Base-by-base conservation (phyloP, 2,329 filamentous ascomycete species). In the Fusarium algeriense region DNA sequence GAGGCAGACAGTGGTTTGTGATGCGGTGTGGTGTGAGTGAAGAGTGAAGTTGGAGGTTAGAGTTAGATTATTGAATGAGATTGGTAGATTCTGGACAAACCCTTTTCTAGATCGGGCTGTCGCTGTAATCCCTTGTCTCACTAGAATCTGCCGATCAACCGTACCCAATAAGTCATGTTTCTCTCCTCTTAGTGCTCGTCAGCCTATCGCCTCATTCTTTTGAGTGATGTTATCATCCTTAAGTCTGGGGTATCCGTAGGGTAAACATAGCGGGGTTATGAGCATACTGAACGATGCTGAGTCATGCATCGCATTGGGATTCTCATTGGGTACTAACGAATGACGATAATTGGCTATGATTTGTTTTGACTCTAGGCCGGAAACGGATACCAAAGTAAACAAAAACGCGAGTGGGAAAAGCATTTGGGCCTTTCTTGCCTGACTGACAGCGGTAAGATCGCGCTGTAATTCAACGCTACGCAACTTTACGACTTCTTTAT, bases 301-400 rank as follows among this genome's bases (percentile, higher is more conserved):
- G 45, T 65, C 60, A 67, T 43, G 35, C 6, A 14, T 11, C 2
- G 13, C 9, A 7, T 8, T 5, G 3, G 35, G 15, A 23, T 23
- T 43, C 6, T 55, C n/a, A 69, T 74, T 71, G 73, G 60, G 13
- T 17, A 7, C 14, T 5, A 15, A n/a, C 19, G 26, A 50, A 30
- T 32, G 20, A n/a, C 46, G 35, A 55, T 54, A 62, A 76, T 69
- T 74, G 70, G 72, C 38, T 60, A 15, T 19, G 50, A 54, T 61
- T 73, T 73, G 66, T 67, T 73, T 73, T 64, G 62, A 28, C 70
- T 69, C 81, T 82, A 83, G 73, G 66, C 81, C 76, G 28, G 69
- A 81, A 78, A 38, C 63, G 76, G 79, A 73, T 68, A 48, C 75
- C 32, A 67, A 79, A 83, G 83, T 84, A 84, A 84, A 84, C 82